Evolutionary conservation across 768 basidiomycete genomes (phyloP), one percentile per base, ranked within the genome.

Genomic region (Agrocybe chaxingu): DNA sequence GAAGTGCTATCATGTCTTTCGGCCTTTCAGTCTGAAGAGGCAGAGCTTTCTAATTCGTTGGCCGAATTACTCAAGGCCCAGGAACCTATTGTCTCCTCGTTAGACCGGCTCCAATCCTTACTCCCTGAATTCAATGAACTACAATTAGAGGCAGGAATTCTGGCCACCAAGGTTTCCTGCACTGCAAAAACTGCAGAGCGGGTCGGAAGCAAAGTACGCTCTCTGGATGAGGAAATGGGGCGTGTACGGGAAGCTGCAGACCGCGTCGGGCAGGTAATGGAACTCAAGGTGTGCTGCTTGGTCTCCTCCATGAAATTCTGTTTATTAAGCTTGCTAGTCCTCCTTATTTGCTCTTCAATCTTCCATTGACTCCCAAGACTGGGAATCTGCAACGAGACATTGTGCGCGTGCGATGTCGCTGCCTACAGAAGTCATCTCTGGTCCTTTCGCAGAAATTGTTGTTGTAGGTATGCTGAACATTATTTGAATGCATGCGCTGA

Each of bases 361-460:
- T 0, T 87, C 96, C 1, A 94, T 98, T 30, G 85, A 88, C 30
- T 74, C 72, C 40, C 81, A 89, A 57, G 97, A 98, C 61, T 99
- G 97, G 97, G 97, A 99, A 65, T 81, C 89, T 2, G 97, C 97
- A 3, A 85, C 94, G 0, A 79, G 92, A 51, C 87, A 92, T 61
- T 96, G 95, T 67, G 84, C 90, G 31, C 76, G 92, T 16, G 96
- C 94, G 2, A 95, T 96, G 89, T 74, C 87, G 0, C 73, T 97
- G 10, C 88, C 94, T 1, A 61, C 70, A 6, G 82, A 87, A 38
- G 85, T 99, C 34, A 81, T 89, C 29, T 80, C 83, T 24, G 92
- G 92, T 3, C 77, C 80, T 3, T 98, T 97, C 61, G 91, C 96
- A 6, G 92, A 89, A 63, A 78, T 76, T 7, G 85, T 88, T 0